Conservation (phyloP, 1,139 yeast genomes). For the Pneumocystis murina region DNA sequence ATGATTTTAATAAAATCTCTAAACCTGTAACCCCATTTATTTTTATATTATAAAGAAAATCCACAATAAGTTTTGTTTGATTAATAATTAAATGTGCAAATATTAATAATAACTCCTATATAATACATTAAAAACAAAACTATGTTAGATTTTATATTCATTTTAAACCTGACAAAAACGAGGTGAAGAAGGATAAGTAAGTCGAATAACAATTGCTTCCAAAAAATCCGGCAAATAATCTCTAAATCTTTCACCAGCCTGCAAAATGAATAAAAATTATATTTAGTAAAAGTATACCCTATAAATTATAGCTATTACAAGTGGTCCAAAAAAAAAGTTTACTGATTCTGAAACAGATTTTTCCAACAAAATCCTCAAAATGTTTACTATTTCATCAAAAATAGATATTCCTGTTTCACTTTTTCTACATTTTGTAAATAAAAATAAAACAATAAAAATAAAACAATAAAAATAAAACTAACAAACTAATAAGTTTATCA, state of each 20-base stretch:
- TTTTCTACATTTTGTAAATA: neutral
- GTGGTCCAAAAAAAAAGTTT: conserved; percentile 6
- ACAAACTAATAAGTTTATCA: neutral
- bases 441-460: neutral
- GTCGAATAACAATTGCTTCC: conserved; percentile 5
- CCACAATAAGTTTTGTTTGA: conserved; percentile 7
- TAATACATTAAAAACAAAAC: conserved; percentile 3
- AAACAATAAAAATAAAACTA: neutral
- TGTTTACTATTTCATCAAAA: conserved; percentile 4
- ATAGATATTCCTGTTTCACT: conserved; percentile 3
- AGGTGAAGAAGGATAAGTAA: neutral
- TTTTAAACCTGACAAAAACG: conserved; percentile 4
- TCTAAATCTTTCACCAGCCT: conserved; percentile 1
- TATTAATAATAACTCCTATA: conserved; percentile 9
- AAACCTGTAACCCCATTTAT: conserved; percentile 4
- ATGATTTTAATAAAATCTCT: conserved; percentile 11
- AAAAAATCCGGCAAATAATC: conserved; percentile 7
- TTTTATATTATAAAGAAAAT: conserved; percentile 5
- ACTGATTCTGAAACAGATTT: conserved; percentile 7
- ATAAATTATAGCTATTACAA: conserved; percentile 5
- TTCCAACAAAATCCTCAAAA: conserved; percentile 6
- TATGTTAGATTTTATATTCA: neutral
- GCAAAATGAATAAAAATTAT: neutral
- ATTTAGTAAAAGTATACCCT: neutral
- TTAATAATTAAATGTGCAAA: conserved; percentile 11